phyloP scores from a whole-genome alignment of 176 grass and related monocot genomes.

The Guadua angustifolia region DNA sequence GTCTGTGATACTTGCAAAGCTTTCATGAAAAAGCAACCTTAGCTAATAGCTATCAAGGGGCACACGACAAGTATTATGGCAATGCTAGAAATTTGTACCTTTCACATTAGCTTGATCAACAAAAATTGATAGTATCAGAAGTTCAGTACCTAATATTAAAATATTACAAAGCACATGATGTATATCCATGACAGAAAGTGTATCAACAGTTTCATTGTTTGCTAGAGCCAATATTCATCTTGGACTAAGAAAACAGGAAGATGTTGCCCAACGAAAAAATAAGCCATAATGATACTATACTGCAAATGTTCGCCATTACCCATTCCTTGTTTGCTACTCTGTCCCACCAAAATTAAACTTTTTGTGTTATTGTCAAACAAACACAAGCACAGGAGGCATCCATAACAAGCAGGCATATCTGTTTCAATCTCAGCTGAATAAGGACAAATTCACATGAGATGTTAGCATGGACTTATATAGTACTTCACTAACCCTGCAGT shows the following conservation, averaged over 20 bases:
- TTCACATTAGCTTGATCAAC: neutral
- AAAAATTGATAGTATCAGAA: neutral
- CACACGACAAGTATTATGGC: slow-evolving; percentile 5
- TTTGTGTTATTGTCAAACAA: neutral
- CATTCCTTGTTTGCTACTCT: neutral
- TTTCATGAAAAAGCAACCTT: slow-evolving; percentile 11
- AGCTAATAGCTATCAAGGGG: slow-evolving; percentile 19
- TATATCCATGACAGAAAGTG: neutral
- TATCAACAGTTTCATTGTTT: neutral
- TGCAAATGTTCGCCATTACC: neutral
- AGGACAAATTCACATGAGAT: neutral
- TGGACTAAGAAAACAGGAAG: neutral
- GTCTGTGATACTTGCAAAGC: neutral
- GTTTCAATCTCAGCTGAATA: neutral
- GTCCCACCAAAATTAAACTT: neutral
- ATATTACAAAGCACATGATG: neutral
- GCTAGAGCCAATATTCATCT: slow-evolving; percentile 1
- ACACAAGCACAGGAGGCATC: neutral
- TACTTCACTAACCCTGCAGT: neutral
- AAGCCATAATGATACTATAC: neutral
- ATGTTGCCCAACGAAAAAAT: neutral
- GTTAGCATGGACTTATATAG: neutral
- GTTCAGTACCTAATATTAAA: neutral
- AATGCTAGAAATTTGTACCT: neutral
- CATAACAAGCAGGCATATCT: neutral